phyloP scores from a whole-genome alignment of 148 eudicot genomes.

The Pouteria glomerata region DNA sequence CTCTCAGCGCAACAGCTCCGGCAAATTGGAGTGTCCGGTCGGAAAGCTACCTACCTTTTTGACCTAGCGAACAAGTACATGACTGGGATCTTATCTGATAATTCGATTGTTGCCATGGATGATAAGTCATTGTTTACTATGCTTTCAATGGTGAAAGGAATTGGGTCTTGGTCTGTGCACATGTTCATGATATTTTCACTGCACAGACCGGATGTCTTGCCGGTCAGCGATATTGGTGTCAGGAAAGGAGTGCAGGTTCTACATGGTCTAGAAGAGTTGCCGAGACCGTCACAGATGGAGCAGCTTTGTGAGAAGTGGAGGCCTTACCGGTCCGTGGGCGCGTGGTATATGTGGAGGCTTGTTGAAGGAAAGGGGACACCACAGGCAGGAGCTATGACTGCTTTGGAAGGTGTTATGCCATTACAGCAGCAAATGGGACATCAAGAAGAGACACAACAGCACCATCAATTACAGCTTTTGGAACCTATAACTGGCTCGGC shows the following conservation, averaged over 20 bases:
- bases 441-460: constrained; percentile 25
- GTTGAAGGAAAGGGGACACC: constrained; percentile 31
- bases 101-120: constrained; percentile 38
- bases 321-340: not conserved
- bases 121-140: constrained; percentile 27
- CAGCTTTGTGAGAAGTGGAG: not conserved
- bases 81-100: constrained; percentile 42
- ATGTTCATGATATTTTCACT: constrained; percentile 55
- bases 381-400: constrained; percentile 3
- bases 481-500: constrained; percentile 33
- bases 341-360: constrained; percentile 16
- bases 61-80: constrained; percentile 45
- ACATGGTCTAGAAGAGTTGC: constrained; percentile 44
- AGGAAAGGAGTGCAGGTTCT: constrained; percentile 46
- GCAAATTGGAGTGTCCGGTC: constrained; percentile 38
- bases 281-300: constrained; percentile 53
- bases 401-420: constrained; percentile 16
- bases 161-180: constrained; percentile 28
- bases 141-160: not conserved
- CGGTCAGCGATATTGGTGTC: constrained; percentile 43
- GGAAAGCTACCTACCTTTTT: constrained; percentile 39
- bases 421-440: constrained; percentile 31
- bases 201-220: constrained; percentile 53
- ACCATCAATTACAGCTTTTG: constrained; percentile 39
- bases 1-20: constrained; percentile 27